A percentile compares a stretch with the other conserved stretches of the same genome.
phyloP scores from a whole-genome alignment of 202 grass and related monocot genomes.

The Panicum virgatum region DNA sequence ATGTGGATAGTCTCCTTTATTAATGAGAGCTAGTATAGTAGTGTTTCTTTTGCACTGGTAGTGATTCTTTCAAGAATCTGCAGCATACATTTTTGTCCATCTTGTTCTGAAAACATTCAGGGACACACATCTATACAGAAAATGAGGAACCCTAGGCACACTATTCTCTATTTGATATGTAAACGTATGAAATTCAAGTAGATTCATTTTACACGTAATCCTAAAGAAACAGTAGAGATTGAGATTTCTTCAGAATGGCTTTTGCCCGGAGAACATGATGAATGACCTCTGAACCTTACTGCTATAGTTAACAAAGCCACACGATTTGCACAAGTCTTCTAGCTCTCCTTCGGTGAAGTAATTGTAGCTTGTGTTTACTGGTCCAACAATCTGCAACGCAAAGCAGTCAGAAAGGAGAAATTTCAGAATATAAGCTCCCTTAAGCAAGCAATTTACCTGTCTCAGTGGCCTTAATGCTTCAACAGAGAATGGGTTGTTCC shows the following conservation, averaged over 20 bases:
- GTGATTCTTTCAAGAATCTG: neutral
- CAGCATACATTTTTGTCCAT: neutral
- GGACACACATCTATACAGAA: neutral
- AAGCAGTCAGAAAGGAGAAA: slow-evolving; percentile 10
- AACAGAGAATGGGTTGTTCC: slow-evolving; percentile 66
- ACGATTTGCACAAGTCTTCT: slow-evolving; percentile 83
- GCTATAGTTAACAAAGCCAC: slow-evolving; percentile 83
- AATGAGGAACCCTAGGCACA: neutral
- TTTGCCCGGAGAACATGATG: slow-evolving; percentile 97
- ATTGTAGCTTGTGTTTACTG: slow-evolving; percentile 76
- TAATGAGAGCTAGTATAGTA: too few relatives aligned
- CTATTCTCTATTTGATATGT: neutral
- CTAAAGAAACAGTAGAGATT: neutral
- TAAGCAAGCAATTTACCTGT: slow-evolving; percentile 50
- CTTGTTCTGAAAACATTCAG: neutral
- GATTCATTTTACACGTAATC: neutral
- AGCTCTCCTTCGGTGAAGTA: slow-evolving; percentile 89
- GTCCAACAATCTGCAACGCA: slow-evolving; percentile 68
- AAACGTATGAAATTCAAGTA: neutral
- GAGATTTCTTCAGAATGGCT: slow-evolving; percentile 43
- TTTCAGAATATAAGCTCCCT: neutral
- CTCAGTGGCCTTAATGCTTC: slow-evolving; percentile 61
- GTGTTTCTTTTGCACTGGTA: too few relatives aligned
- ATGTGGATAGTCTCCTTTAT: too few relatives aligned
- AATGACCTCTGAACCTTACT: slow-evolving; percentile 78